These are phyloP conservation scores for Albophoma yamanashiensis DNA, from an alignment of 2,329 filamentous ascomycete genomes.

Conservation along the genomic window DNA sequence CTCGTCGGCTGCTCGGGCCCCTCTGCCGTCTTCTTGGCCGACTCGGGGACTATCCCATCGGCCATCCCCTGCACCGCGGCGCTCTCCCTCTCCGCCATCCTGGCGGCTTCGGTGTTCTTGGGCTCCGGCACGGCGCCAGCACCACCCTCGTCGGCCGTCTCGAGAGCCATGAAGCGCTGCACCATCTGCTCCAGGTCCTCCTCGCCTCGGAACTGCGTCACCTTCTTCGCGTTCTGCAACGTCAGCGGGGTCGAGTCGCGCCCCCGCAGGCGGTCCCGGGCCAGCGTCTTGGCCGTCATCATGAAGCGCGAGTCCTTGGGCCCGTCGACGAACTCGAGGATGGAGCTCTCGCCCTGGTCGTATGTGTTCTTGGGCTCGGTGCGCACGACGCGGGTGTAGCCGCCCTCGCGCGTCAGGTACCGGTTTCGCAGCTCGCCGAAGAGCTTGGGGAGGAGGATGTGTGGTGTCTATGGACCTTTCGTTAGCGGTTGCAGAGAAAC, in stretches of 20 bases:
- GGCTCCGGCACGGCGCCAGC: conserved; percentile 1
- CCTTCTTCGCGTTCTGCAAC: conserved; percentile 68
- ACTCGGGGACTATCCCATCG: conserved; percentile 16
- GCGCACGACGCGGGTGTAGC: conserved; percentile 89
- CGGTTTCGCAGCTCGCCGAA: conserved; percentile 74
- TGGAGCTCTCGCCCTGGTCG: conserved; percentile 82
- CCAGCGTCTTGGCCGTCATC: conserved; percentile 79
- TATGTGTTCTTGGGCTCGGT: conserved; percentile 75
- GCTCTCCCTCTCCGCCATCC: conserved; percentile 15
- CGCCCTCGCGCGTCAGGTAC: conserved; percentile 70
- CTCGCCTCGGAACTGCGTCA: conserved; percentile 67
- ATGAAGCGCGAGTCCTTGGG: conserved; percentile 90
- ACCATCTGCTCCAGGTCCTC: conserved; percentile 58
- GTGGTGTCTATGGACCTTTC: conserved; percentile 43
- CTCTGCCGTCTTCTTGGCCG: conserved; percentile 6
- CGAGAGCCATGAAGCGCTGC: conserved; percentile 22
- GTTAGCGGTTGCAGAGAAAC: not conserved
- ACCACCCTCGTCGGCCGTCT: conserved; percentile 8
- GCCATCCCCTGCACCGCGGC: conserved; percentile 21
- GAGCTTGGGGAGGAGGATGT: conserved; percentile 69
- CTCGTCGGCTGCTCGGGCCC: conserved; percentile 1
- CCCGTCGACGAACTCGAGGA: conserved; percentile 91
- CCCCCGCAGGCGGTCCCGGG: conserved; percentile 46
- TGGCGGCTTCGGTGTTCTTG: conserved; percentile 10
- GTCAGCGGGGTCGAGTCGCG: conserved; percentile 60